Evolutionary conservation across 2,329 filamentous ascomycete genomes (phyloP), one percentile per base, ranked within the genome.

Genomic region (Aspergillus neotritici): DNA sequence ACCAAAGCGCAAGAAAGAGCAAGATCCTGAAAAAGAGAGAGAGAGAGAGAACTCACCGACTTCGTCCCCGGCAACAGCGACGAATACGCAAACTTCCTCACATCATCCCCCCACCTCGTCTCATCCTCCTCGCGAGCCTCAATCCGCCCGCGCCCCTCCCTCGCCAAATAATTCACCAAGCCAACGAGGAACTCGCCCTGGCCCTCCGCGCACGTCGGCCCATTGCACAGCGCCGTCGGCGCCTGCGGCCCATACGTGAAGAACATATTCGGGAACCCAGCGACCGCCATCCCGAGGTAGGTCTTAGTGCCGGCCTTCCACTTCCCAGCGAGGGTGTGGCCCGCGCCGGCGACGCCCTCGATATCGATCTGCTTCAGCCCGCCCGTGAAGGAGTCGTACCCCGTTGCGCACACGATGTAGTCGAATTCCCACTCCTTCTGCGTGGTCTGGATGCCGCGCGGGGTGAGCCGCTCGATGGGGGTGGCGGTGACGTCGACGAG

Each of bases 171-270:
- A 9, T 25, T 25, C 21, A 25, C 9, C 21, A 25, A 8, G 21
- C 21, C 5, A 8, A 25, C 21, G 3, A 25, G 21, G 21, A 25
- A 25, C 21, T 25, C 21, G 2, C 76, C 78, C 51, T 83, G 79
- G 1, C 77, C 54, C 48, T 80, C 75, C 6, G 75, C 70, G 1
- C 66, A 71, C 0, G 72, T 70, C 0, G 80, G 79, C 0, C 78
- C 79, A 50, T 82, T 83, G 53, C 68, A 60, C 4, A 81, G 63
- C 0, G 76, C 68, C 0, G 77, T 80, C 0, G 78, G 78, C 0
- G 67, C 75, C n/a, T 82, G 78, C 1, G 71, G 65, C 0, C 78
- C 78, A 54, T 80, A 81, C 37, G 75, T 56, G 44, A 71, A 70
- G 61, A 76, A 74, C 59, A 76, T 64, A 40, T 77, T 77, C 0